Conservation (phyloP, 257 asterid species). For the Gynochthodes officinalis region DNA sequence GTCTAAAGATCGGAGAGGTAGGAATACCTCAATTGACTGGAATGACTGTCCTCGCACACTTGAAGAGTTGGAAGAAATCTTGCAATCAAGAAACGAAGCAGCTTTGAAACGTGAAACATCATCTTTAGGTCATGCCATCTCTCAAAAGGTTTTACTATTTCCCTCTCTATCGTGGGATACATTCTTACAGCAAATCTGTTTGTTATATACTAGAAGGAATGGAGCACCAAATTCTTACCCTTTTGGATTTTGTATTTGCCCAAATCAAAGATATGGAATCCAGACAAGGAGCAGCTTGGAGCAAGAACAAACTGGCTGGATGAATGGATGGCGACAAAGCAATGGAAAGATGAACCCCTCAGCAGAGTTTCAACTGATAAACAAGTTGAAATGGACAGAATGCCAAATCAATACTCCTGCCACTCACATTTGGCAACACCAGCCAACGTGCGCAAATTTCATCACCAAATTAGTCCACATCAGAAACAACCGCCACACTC, state of each 20-base stretch:
- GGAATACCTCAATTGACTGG: slow-evolving; percentile 61
- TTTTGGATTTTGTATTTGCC: slow-evolving; percentile 9
- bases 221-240: background rate
- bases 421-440: slow-evolving; percentile 24
- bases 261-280: slow-evolving; percentile 23
- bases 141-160: slow-evolving; percentile 52
- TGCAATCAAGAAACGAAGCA: slow-evolving; percentile 73
- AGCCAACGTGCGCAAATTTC: slow-evolving; percentile 45
- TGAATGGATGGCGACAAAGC: slow-evolving; percentile 60
- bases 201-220: background rate
- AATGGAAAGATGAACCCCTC: slow-evolving; percentile 41
- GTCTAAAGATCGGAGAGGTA: slow-evolving; percentile 59
- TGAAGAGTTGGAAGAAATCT: slow-evolving; percentile 64
- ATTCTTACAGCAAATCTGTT: too few species aligned
- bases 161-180: background rate
- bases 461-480: slow-evolving; percentile 54
- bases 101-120: slow-evolving; percentile 47
- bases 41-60: slow-evolving; percentile 69
- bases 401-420: slow-evolving; percentile 31
- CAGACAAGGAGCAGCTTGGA: slow-evolving; percentile 29
- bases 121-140: slow-evolving; percentile 60
- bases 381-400: slow-evolving; percentile 66
- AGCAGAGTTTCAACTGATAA: slow-evolving; percentile 64
- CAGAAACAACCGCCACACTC: slow-evolving; percentile 25
- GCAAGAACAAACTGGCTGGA: slow-evolving; percentile 57